Evolutionary conservation across 169 alveolate genomes (phyloP).

Genomic region (Eimeria maxima): DNA sequence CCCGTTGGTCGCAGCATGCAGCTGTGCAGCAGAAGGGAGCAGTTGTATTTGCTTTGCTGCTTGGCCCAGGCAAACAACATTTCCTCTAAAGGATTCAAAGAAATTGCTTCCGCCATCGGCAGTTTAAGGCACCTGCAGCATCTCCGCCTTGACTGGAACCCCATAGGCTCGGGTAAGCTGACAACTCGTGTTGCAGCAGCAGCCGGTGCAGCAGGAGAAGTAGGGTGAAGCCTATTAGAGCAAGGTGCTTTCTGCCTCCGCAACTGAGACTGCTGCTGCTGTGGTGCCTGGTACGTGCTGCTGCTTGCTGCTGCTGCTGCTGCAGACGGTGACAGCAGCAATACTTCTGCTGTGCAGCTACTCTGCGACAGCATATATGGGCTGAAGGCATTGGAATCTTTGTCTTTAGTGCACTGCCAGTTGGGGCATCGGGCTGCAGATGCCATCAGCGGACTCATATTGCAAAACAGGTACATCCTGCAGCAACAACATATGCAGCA

Average conservation of each 20-base stretch:
- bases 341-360: neutral
- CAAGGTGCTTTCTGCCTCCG: neutral
- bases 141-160: conserved; percentile 59
- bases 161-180: neutral
- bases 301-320: neutral
- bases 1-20: neutral
- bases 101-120: neutral
- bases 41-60: neutral
- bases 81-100: neutral
- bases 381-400: neutral
- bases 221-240: neutral
- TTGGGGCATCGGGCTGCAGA: conserved; percentile 5
- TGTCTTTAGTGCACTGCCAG: conserved; percentile 52
- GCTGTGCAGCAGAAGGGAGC: neutral
- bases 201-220: neutral
- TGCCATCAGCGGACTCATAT: conserved; percentile 5
- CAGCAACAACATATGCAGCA: neutral
- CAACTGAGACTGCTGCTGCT: neutral
- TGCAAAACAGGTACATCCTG: neutral
- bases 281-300: neutral
- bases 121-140: conserved; percentile 2
- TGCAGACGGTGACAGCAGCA: conserved; percentile 13
- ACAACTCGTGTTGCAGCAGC: neutral
- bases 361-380: conserved; percentile 9
- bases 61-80: conserved; percentile 31